Conservation (phyloP, 2,329 filamentous ascomycete species). For the Epichloe festucae region DNA sequence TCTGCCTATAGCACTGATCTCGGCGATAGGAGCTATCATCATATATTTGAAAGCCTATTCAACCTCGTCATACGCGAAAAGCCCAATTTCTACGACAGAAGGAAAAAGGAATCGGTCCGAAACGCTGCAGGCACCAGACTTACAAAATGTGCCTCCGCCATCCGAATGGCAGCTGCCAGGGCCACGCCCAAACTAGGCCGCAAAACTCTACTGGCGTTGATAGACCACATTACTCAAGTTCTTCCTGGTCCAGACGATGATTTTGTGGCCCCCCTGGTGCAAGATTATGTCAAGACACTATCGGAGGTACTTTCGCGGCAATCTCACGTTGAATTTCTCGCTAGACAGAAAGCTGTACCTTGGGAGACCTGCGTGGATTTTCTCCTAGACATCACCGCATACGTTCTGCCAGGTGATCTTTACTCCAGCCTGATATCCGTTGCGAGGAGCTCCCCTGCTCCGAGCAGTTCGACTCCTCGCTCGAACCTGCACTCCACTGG, state of each 20-base stretch:
- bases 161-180: conserved; percentile 60
- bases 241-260: conserved; percentile 48
- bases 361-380: conserved; percentile 64
- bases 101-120: conserved; percentile 31
- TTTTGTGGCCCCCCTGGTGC: conserved; percentile 57
- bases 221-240: conserved; percentile 71
- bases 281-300: conserved; percentile 70
- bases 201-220: conserved; percentile 66
- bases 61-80: conserved; percentile 56
- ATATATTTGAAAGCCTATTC: conserved; percentile 72
- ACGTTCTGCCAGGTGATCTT: conserved; percentile 28
- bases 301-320: conserved; percentile 56
- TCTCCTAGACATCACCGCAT: conserved; percentile 48
- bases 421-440: conserved; percentile 7
- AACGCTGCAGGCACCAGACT: conserved; percentile 44
- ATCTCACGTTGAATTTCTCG: conserved; percentile 69
- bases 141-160: conserved; percentile 52
- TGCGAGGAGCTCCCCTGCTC: conserved; percentile 30
- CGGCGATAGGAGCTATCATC: conserved; percentile 66
- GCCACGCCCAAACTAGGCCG: conserved; percentile 54
- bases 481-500: conserved; percentile 17
- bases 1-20: conserved; percentile 29
- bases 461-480: conserved; percentile 19
- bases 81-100: conserved; percentile 43
- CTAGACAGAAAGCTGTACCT: conserved; percentile 37